phyloP scores from a whole-genome alignment of 78 protist genomes.

The Diacronema lutheri region DNA sequence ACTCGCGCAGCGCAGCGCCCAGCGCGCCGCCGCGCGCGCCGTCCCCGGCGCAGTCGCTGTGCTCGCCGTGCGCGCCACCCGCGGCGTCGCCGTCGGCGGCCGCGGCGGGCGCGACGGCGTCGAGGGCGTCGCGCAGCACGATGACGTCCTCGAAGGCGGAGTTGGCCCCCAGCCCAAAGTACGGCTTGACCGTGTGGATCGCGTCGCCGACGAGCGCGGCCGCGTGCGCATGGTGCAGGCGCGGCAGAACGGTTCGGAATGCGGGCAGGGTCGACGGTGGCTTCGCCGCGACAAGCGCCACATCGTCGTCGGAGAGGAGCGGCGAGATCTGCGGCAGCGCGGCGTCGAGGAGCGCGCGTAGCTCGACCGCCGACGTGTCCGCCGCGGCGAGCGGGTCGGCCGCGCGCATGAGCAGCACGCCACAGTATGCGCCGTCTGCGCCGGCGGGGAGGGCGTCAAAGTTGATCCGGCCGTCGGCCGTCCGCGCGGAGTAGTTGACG shows the following conservation, averaged over 20 bases:
- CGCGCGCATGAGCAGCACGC: slow-evolving; percentile 1
- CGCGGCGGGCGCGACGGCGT: not conserved
- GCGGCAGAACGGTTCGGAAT: slow-evolving; percentile 5
- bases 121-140: not conserved
- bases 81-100: no score
- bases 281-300: not conserved
- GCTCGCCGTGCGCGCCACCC: no score
- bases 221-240: not conserved
- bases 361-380: not conserved
- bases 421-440: not conserved
- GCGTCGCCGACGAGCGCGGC: slow-evolving; percentile 22
- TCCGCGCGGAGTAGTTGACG: slow-evolving; percentile 39
- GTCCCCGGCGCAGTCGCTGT: no score
- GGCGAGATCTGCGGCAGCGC: slow-evolving; percentile 1
- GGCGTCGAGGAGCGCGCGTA: not conserved
- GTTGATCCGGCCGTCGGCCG: not conserved
- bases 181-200: slow-evolving; percentile 26
- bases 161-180: slow-evolving; percentile 39
- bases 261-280: slow-evolving; percentile 9
- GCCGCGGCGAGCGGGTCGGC: not conserved
- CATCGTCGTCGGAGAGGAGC: not conserved
- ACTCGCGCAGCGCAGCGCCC: not conserved
- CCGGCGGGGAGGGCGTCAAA: slow-evolving; percentile 14
- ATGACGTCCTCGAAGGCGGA: slow-evolving; percentile 27
- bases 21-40: no score